Conservation (phyloP, 208 protist species). For the Trypanosoma mega region DNA sequence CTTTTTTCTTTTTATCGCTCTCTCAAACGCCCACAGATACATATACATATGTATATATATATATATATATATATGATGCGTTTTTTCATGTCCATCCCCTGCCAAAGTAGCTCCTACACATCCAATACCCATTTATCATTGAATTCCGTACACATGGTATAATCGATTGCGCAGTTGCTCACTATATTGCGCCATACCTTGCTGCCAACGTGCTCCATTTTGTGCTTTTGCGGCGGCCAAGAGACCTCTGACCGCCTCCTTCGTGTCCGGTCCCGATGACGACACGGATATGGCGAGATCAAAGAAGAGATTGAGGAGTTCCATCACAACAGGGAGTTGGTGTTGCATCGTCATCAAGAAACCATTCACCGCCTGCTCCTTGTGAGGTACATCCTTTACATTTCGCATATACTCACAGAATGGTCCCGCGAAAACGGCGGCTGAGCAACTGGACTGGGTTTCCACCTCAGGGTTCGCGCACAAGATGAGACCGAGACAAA, state of each 20-base stretch:
- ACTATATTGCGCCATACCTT: slow-evolving; percentile 39
- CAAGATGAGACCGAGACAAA: slow-evolving; percentile 74
- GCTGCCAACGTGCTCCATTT: slow-evolving; percentile 43
- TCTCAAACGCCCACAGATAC: too few species aligned
- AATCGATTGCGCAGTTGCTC: slow-evolving; percentile 49
- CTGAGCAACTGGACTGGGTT: slow-evolving; percentile 35
- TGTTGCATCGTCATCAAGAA: slow-evolving; percentile 59
- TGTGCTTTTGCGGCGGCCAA: slow-evolving; percentile 33
- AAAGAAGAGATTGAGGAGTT: slow-evolving; percentile 54
- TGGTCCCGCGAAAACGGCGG: slow-evolving; percentile 41
- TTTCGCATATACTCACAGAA: slow-evolving; percentile 81
- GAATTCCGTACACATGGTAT: slow-evolving; percentile 71
- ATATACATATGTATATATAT: too few species aligned
- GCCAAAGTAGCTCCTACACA: too few species aligned
- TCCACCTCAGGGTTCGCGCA: slow-evolving; percentile 54
- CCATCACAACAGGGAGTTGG: slow-evolving; percentile 24
- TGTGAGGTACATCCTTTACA: slow-evolving; percentile 58
- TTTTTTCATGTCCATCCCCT: too few species aligned
- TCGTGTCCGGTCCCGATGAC: slow-evolving; percentile 35
- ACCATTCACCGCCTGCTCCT: slow-evolving; percentile 48
- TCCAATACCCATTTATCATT: slow-evolving; percentile 27
- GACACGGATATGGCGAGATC: slow-evolving; percentile 58
- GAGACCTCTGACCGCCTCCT: slow-evolving; percentile 47
- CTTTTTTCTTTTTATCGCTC: too few species aligned
- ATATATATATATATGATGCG: too few species aligned